Evolutionary conservation across 139 green algal species (phyloP).

Genomic region (Chlamydomonas incerta): DNA sequence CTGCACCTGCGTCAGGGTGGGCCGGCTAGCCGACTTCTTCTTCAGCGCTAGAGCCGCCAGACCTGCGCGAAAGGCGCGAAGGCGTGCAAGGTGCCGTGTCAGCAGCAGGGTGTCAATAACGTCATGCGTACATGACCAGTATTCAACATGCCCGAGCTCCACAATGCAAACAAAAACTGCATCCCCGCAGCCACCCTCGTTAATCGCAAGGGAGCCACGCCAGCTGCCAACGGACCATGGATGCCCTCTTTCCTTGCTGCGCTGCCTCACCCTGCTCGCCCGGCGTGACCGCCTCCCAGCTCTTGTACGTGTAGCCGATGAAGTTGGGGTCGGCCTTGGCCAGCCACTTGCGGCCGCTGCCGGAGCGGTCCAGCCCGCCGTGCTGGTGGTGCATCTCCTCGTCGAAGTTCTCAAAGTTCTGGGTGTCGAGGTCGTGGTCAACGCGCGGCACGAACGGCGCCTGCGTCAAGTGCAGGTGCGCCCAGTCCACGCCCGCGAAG

Average conservation of each 20-base stretch:
- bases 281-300: conserved; percentile 82
- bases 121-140: no score
- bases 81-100: no score
- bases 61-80: background rate
- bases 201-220: no score
- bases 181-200: no score
- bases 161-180: no score
- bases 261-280: conserved; percentile 1
- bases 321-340: conserved; percentile 90
- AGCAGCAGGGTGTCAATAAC: no score
- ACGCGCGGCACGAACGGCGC: conserved; percentile 88
- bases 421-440: conserved; percentile 93
- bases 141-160: no score
- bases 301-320: conserved; percentile 99
- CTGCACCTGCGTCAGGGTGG: conserved; percentile 58
- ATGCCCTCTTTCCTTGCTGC: background rate
- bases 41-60: conserved; percentile 46
- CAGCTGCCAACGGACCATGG: no score
- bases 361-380: background rate
- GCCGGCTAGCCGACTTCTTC: conserved; percentile 44
- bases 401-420: conserved; percentile 99
- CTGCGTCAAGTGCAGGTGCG: conserved; percentile 67
- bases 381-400: conserved; percentile 70
- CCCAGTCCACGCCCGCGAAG: conserved; percentile 92
- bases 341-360: conserved; percentile 42